Evolutionary conservation across 2,329 filamentous ascomycete genomes (phyloP).

Genomic region (Fusarium sublunatum): DNA sequence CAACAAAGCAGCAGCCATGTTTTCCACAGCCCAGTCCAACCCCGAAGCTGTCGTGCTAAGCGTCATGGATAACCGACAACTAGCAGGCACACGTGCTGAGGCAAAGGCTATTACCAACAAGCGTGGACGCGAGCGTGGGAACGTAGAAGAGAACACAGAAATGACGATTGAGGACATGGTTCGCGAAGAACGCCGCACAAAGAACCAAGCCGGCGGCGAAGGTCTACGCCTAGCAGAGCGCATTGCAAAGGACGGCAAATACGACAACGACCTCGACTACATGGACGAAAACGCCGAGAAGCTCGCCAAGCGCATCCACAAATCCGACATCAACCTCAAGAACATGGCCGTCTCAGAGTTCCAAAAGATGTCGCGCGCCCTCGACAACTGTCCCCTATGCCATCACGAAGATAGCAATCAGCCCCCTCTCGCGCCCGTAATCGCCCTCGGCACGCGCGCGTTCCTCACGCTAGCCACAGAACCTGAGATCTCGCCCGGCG

Average conservation of each 20-base stretch:
- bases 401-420: slow-evolving; percentile 83
- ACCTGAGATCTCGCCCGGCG: slow-evolving; percentile 85
- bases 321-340: slow-evolving; percentile 87
- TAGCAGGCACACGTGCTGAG: slow-evolving; percentile 79
- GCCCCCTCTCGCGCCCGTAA: slow-evolving; percentile 83
- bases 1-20: slow-evolving; percentile 76
- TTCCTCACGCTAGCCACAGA: slow-evolving; percentile 91
- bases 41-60: slow-evolving; percentile 77
- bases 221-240: slow-evolving; percentile 86
- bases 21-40: slow-evolving; percentile 67
- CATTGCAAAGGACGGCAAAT: slow-evolving; percentile 92
- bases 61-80: slow-evolving; percentile 88
- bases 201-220: slow-evolving; percentile 80
- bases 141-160: slow-evolving; percentile 90
- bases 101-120: slow-evolving; percentile 82
- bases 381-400: slow-evolving; percentile 90
- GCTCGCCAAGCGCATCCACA: slow-evolving; percentile 86
- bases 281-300: slow-evolving; percentile 96
- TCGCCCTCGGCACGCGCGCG: slow-evolving; percentile 86
- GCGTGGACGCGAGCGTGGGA: slow-evolving; percentile 84
- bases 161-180: slow-evolving; percentile 99
- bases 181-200: slow-evolving; percentile 88
- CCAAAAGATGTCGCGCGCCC: slow-evolving; percentile 85
- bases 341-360: slow-evolving; percentile 89
- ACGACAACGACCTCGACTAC: slow-evolving; percentile 93